Evolutionary conservation across 2,329 filamentous ascomycete genomes (phyloP).

Genomic region (Diaporthe helianthi): DNA sequence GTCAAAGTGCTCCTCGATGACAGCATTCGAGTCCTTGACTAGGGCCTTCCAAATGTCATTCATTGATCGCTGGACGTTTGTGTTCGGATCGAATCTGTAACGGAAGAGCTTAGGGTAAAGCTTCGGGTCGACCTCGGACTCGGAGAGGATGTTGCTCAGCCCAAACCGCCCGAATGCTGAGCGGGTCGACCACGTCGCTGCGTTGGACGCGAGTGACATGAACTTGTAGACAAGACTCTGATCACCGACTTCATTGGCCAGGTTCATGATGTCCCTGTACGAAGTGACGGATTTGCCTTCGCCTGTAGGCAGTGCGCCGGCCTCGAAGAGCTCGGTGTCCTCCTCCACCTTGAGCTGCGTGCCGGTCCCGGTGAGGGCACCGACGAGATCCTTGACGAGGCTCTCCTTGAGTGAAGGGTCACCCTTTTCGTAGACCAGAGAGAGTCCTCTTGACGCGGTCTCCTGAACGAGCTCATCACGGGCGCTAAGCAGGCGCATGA

Average conservation of each 20-base stretch:
- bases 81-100: conserved; percentile 94
- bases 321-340: conserved; percentile 93
- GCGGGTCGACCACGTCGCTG: conserved; percentile 95
- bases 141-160: conserved; percentile 87
- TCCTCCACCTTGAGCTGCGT: conserved; percentile 82
- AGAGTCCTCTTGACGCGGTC: conserved; percentile 87
- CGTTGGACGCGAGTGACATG: conserved; percentile 96
- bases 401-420: conserved; percentile 81
- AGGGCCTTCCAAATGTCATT: conserved; percentile 96
- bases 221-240: conserved; percentile 97
- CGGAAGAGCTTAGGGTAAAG: conserved; percentile 94
- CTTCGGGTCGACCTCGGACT: conserved; percentile 88
- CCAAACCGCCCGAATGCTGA: conserved; percentile 96
- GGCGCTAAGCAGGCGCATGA: conserved; percentile 85
- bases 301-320: conserved; percentile 86
- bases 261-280: conserved; percentile 94
- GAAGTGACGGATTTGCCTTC: conserved; percentile 90
- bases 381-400: conserved; percentile 85
- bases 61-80: conserved; percentile 93
- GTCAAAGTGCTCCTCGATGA: conserved; percentile 83
- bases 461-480: conserved; percentile 96
- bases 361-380: conserved; percentile 82
- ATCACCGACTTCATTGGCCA: conserved; percentile 96
- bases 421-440: conserved; percentile 93
- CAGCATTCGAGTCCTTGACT: conserved; percentile 84